Percentiles rank a stretch among this genome's conserved stretches.
Conservation (phyloP, 2,329 filamentous ascomycete genomes). For the Cladosporium velox region DNA sequence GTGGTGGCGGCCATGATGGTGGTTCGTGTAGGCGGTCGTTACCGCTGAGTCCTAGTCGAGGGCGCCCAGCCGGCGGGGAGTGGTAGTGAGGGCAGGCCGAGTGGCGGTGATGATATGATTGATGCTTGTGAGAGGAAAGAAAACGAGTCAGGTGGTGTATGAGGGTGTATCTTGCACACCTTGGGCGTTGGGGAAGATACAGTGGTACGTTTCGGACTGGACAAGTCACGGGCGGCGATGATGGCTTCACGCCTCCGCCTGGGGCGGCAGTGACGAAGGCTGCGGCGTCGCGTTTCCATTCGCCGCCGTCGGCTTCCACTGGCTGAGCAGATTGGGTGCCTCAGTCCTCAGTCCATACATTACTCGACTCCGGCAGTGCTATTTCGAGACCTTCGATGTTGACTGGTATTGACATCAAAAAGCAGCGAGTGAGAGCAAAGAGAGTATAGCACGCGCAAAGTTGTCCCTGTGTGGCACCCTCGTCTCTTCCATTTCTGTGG, state of each 20-base stretch:
- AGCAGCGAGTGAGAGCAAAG: neutral
- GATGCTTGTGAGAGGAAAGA: conserved; percentile 2
- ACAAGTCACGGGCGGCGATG: conserved; percentile 3
- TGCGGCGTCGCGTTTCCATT: neutral
- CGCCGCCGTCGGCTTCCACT: conserved; percentile 11
- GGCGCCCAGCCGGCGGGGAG: conserved; percentile 19
- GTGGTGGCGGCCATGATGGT: conserved; percentile 21
- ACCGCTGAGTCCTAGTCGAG: conserved; percentile 13
- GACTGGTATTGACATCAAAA: neutral
- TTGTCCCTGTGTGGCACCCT: no score
- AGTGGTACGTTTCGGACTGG: neutral
- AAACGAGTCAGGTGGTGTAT: neutral
- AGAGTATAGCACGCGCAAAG: neutral
- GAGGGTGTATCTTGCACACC: neutral
- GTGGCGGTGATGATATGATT: neutral
- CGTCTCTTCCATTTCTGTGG: neutral
- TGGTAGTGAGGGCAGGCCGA: neutral
- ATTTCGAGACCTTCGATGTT: neutral
- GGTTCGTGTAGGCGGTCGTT: conserved; percentile 11
- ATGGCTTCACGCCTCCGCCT: neutral
- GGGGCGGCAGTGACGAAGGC: neutral
- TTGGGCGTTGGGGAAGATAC: conserved; percentile 7
- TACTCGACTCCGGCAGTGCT: neutral
- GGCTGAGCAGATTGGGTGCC: neutral
- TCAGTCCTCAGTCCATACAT: neutral